Percentiles rank a stretch among this genome's conserved stretches.
Conservation (phyloP, 192 early-diverging fungal genomes). For the Ambispora gerdemannii region DNA sequence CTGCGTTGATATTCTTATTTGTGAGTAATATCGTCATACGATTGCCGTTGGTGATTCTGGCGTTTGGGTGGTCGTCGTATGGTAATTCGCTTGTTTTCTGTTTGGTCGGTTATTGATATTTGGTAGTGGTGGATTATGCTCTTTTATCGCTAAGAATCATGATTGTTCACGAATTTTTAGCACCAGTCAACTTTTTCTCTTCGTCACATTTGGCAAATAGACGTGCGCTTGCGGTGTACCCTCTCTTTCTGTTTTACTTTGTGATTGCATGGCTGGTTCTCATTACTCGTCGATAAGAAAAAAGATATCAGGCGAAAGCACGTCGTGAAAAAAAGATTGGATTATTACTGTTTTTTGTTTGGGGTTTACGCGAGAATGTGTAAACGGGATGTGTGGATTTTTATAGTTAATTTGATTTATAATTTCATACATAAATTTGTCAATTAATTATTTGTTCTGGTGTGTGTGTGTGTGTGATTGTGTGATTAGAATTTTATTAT, state of each 20-base stretch:
- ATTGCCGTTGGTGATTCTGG: conserved; percentile 66
- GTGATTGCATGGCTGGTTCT: conserved; percentile 92
- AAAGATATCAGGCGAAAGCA: no score
- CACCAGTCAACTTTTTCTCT: conserved; percentile 88
- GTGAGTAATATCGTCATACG: conserved; percentile 65
- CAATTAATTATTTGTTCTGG: no score
- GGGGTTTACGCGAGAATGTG: no score
- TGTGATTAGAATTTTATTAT: no score
- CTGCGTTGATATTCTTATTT: conserved; percentile 69
- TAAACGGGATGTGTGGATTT: no score
- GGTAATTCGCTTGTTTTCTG: conserved; percentile 39
- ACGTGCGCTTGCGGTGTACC: conserved; percentile 85
- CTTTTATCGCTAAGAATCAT: not conserved
- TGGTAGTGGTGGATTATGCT: not conserved
- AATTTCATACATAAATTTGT: no score
- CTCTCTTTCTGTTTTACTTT: conserved; percentile 93
- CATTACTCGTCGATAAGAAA: no score
- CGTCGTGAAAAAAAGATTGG: no score
- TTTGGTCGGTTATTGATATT: not conserved
- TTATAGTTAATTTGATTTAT: no score
- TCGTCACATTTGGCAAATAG: conserved; percentile 85
- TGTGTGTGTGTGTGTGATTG: no score
- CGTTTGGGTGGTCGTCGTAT: conserved; percentile 86
- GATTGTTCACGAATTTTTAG: conserved; percentile 40
- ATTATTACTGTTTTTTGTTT: no score